Evolutionary conservation across 2,329 filamentous ascomycete genomes (phyloP).

Genomic region (Blastomyces parvus): DNA sequence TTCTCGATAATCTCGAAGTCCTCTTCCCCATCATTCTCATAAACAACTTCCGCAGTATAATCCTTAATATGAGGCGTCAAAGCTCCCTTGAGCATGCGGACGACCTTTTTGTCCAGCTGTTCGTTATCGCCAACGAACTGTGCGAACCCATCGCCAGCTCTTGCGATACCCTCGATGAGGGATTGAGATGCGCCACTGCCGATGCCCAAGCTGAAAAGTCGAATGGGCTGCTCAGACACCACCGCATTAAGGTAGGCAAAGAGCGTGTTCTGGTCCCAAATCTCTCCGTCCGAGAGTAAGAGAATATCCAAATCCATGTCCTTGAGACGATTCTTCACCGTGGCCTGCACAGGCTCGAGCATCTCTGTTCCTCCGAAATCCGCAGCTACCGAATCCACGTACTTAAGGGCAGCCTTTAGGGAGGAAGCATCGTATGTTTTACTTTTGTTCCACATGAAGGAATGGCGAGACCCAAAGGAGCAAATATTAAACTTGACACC

Average conservation of each 20-base stretch:
- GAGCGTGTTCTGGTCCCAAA: slow-evolving; percentile 41
- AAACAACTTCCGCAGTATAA: slow-evolving; percentile 56
- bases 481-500: slow-evolving; percentile 51
- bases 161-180: slow-evolving; percentile 50
- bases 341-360: slow-evolving; percentile 38
- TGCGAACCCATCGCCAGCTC: slow-evolving; percentile 49
- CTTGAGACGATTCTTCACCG: slow-evolving; percentile 38
- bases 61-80: slow-evolving; percentile 57
- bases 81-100: slow-evolving; percentile 65
- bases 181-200: slow-evolving; percentile 46
- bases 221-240: slow-evolving; percentile 36
- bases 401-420: slow-evolving; percentile 36
- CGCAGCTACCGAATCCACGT: slow-evolving; percentile 37
- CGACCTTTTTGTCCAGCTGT: slow-evolving; percentile 57
- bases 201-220: slow-evolving; percentile 49
- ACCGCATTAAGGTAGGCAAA: slow-evolving; percentile 42
- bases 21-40: slow-evolving; percentile 30
- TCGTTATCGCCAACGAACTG: slow-evolving; percentile 55
- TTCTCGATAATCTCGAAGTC: slow-evolving; percentile 56
- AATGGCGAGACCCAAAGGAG: slow-evolving; percentile 43
- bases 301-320: slow-evolving; percentile 45
- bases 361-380: slow-evolving; percentile 49
- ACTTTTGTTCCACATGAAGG: slow-evolving; percentile 43
- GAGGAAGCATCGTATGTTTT: slow-evolving; percentile 39
- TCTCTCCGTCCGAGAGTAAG: slow-evolving; percentile 48